Percentiles rank a stretch among this genome's conserved stretches.
phyloP scores from a whole-genome alignment of 108 stramenopile species.

The Cylindrotheca closterium region DNA sequence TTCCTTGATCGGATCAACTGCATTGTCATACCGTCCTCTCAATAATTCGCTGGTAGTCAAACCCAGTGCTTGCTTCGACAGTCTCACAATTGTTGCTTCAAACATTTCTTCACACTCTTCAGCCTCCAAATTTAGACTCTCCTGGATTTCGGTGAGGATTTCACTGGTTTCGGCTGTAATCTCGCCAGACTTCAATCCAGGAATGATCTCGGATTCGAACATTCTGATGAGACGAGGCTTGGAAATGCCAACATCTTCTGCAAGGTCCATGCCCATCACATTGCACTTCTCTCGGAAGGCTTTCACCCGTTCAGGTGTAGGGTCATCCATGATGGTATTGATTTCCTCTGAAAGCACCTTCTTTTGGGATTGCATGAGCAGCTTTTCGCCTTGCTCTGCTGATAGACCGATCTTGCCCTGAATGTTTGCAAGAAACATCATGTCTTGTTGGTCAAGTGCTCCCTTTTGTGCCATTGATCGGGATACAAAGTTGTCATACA shows the following conservation, averaged over 20 bases:
- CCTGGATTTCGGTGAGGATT: conserved; percentile 72
- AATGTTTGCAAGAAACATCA: conserved; percentile 92
- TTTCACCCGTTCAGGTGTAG: conserved; percentile 60
- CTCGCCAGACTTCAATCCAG: conserved; percentile 72
- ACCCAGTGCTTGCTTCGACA: conserved; percentile 49
- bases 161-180: conserved; percentile 76
- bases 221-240: conserved; percentile 57
- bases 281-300: conserved; percentile 90
- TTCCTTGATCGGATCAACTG: conserved; percentile 64
- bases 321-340: conserved; percentile 51
- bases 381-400: conserved; percentile 68
- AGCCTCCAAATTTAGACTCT: conserved; percentile 70
- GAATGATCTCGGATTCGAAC: conserved; percentile 77
- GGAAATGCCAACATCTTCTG: conserved; percentile 72
- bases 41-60: conserved; percentile 56
- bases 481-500: conserved; percentile 88
- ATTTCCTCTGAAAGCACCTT: conserved; percentile 85
- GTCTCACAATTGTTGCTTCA: conserved; percentile 45
- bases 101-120: conserved; percentile 79
- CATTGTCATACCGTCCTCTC: conserved; percentile 70
- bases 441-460: conserved; percentile 87
- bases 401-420: conserved; percentile 80
- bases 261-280: conserved; percentile 79
- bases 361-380: conserved; percentile 76
- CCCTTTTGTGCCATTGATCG: conserved; percentile 79